phyloP scores from a whole-genome alignment of 257 asterid species.

The Lavandula angustifolia region DNA sequence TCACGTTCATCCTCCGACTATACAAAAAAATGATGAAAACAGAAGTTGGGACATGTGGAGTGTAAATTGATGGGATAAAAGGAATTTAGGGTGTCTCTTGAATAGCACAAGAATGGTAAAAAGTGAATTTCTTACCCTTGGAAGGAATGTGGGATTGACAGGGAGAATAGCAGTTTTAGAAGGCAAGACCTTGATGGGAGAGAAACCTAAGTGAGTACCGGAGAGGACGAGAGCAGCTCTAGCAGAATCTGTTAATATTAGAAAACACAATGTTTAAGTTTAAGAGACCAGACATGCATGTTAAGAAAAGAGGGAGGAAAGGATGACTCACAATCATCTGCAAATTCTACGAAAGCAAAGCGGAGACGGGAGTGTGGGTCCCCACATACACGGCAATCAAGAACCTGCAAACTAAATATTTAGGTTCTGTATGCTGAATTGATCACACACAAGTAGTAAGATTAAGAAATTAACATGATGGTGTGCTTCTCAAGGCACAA shows the following conservation, averaged over 20 bases:
- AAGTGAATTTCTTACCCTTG: slow-evolving; percentile 61
- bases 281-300: too few relatives aligned
- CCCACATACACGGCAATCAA: slow-evolving; percentile 97
- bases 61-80: neutral
- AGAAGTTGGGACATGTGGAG: too few relatives aligned
- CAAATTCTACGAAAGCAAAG: slow-evolving; percentile 95
- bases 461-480: too few relatives aligned
- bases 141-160: slow-evolving; percentile 92
- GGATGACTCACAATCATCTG: slow-evolving; percentile 75
- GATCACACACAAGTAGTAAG: neutral
- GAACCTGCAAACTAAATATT: slow-evolving; percentile 59
- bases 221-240: slow-evolving; percentile 65
- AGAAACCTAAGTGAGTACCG: slow-evolving; percentile 72
- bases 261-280: slow-evolving; percentile 6
- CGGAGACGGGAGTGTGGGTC: slow-evolving; percentile 98
- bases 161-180: slow-evolving; percentile 98
- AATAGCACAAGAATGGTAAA: neutral
- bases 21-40: slow-evolving; percentile 15
- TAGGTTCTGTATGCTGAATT: slow-evolving; percentile 6
- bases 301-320: too few relatives aligned
- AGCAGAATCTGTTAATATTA: slow-evolving; percentile 66
- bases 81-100: too few relatives aligned
- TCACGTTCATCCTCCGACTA: slow-evolving; percentile 96
- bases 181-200: slow-evolving; percentile 84
- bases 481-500: too few relatives aligned